Conservation (phyloP, 2,329 filamentous ascomycete species). For the Clonostachys rhizophaga region DNA sequence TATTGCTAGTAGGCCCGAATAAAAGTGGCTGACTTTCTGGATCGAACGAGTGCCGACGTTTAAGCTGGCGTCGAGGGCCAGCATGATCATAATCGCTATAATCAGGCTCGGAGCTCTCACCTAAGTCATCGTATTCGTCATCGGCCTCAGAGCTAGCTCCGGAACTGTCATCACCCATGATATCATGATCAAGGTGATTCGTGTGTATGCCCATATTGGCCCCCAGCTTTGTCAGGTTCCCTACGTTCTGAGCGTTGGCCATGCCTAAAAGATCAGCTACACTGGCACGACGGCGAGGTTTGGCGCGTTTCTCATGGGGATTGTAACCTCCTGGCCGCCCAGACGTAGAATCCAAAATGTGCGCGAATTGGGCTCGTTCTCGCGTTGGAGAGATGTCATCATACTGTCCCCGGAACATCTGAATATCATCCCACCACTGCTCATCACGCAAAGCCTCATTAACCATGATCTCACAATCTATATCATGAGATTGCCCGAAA, state of each 20-base stretch:
- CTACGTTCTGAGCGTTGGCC: conserved; percentile 51
- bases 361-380: conserved; percentile 34
- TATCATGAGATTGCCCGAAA: conserved; percentile 57
- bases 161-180: conserved; percentile 38
- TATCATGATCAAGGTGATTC: conserved; percentile 61
- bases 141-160: conserved; percentile 23
- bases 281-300: not conserved
- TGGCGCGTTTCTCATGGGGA: conserved; percentile 25
- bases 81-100: conserved; percentile 17
- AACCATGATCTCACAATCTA: conserved; percentile 55
- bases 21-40: no score
- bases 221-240: conserved; percentile 52
- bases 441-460: conserved; percentile 65
- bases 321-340: conserved; percentile 37
- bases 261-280: conserved; percentile 23
- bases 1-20: no score
- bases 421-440: conserved; percentile 79
- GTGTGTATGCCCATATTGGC: conserved; percentile 72
- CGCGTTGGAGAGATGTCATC: conserved; percentile 31
- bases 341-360: conserved; percentile 36
- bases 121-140: conserved; percentile 8
- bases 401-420: conserved; percentile 40
- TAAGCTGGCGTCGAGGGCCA: no score
- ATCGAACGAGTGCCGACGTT: no score
- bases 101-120: conserved; percentile 2